These are phyloP conservation scores for Thalassiosira oceanica DNA, from an alignment of 352 stramenopile species.

Conservation along the genomic window DNA sequence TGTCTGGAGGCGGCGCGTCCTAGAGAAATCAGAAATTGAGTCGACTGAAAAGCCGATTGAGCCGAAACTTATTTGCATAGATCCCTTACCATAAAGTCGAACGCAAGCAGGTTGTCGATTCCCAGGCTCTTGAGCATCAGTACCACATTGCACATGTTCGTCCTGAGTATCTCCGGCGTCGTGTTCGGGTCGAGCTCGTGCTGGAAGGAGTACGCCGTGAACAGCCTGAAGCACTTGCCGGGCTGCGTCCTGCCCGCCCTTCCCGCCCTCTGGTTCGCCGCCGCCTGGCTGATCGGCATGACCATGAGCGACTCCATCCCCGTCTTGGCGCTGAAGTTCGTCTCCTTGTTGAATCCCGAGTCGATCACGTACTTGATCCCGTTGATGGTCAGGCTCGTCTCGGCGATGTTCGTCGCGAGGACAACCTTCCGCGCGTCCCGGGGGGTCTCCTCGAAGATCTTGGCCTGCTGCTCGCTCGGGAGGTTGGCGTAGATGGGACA, in stretches of 20 bases:
- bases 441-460: conserved; percentile 98
- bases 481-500: conserved; percentile 98
- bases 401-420: conserved; percentile 99
- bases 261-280: conserved; percentile 91
- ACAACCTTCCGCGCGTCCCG: conserved; percentile 96
- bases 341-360: conserved; percentile 99
- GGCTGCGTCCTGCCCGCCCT: conserved; percentile 90
- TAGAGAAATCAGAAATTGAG: too few species aligned
- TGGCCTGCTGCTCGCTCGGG: conserved; percentile 96
- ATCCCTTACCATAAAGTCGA: conserved; percentile 99
- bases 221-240: conserved; percentile 99
- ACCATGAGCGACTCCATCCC: conserved; percentile 99
- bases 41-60: too few species aligned
- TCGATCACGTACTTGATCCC: conserved; percentile 99
- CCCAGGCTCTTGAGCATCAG: conserved; percentile 98
- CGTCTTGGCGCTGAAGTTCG: conserved; percentile 96
- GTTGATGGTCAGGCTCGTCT: conserved; percentile 98
- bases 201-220: conserved; percentile 98
- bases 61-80: too few species aligned
- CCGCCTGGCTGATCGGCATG: conserved; percentile 95
- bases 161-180: conserved; percentile 95
- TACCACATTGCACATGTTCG: conserved; percentile 97
- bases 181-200: conserved; percentile 98
- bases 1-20: conserved; percentile 97
- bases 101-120: conserved; percentile 99